Conservation (phyloP, 139 green algal species). For the Chlamydomonas schloesseri region DNA sequence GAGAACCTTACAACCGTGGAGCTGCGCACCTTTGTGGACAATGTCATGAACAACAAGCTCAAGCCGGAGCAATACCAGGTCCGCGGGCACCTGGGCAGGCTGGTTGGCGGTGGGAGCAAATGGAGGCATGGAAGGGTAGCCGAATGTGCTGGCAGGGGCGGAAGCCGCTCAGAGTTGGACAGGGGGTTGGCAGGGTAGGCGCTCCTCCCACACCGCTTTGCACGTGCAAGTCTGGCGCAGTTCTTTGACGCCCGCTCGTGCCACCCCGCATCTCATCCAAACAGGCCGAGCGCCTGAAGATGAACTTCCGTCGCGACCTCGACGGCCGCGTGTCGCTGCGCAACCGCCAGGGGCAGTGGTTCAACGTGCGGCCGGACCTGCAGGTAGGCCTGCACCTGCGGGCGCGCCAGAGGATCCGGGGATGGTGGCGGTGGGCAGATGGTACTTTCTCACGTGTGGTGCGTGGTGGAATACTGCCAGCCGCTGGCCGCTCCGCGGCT, state of each 20-base stretch:
- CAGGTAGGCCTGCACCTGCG: slow-evolving; percentile 30
- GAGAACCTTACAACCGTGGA: slow-evolving; percentile 55
- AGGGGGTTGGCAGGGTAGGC: too few relatives aligned
- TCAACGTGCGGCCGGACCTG: slow-evolving; percentile 52
- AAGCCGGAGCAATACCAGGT: slow-evolving; percentile 45
- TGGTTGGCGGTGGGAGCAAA: too few relatives aligned
- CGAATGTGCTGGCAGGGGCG: too few relatives aligned
- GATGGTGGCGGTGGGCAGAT: background rate
- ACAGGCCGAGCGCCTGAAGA: slow-evolving; percentile 35
- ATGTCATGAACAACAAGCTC: slow-evolving; percentile 35
- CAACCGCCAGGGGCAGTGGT: slow-evolving; percentile 47
- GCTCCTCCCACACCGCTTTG: too few relatives aligned
- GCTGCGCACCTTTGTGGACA: slow-evolving; percentile 39
- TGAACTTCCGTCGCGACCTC: slow-evolving; percentile 32
- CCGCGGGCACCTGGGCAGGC: background rate
- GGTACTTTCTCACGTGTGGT: too few relatives aligned
- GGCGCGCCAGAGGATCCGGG: background rate
- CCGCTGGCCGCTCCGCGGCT: too few relatives aligned
- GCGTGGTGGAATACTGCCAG: too few relatives aligned
- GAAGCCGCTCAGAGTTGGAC: too few relatives aligned
- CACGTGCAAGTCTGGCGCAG: too few relatives aligned
- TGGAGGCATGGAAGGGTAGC: too few relatives aligned
- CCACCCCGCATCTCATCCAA: too few relatives aligned
- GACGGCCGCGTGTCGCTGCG: slow-evolving; percentile 53
- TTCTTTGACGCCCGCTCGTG: too few relatives aligned